phyloP scores from a whole-genome alignment of 768 basidiomycete genomes.

The Mycena indigotica region DNA sequence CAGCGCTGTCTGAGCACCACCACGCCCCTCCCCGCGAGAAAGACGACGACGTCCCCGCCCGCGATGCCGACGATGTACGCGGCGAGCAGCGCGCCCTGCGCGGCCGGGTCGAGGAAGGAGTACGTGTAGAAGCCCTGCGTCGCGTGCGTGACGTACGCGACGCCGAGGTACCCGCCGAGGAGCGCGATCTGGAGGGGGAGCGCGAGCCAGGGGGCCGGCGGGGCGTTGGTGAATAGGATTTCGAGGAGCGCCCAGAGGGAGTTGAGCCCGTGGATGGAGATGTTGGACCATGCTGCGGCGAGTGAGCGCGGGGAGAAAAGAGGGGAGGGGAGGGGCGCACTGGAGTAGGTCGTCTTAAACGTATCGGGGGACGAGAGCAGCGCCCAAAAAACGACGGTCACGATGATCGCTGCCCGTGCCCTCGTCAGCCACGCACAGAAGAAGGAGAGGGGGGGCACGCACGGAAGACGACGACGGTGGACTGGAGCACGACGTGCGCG shows the following conservation, averaged over 20 bases:
- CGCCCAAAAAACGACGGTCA: slow-evolving; percentile 66
- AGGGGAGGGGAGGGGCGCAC: slow-evolving; percentile 34
- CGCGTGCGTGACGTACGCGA: slow-evolving; percentile 67
- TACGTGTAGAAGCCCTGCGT: slow-evolving; percentile 70
- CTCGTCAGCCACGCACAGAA: neutral
- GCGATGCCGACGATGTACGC: slow-evolving; percentile 66
- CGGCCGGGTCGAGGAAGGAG: slow-evolving; percentile 59
- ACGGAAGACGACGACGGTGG: slow-evolving; percentile 61
- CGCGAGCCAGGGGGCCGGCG: slow-evolving; percentile 54
- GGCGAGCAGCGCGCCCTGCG: slow-evolving; percentile 47
- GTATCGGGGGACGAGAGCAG: slow-evolving; percentile 47
- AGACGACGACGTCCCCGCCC: slow-evolving; percentile 53
- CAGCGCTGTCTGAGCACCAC: slow-evolving; percentile 41
- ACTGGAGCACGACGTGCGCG: slow-evolving; percentile 55
- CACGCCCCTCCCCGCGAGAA: slow-evolving; percentile 47
- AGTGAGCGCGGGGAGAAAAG: neutral
- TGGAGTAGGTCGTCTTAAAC: slow-evolving; percentile 39
- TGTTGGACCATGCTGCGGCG: slow-evolving; percentile 54
- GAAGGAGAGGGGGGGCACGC: slow-evolving; percentile 29
- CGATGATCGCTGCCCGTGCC: slow-evolving; percentile 54
- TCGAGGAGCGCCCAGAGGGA: slow-evolving; percentile 58
- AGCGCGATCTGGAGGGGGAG: slow-evolving; percentile 50
- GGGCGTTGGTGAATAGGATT: slow-evolving; percentile 53
- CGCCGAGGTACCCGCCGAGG: slow-evolving; percentile 58
- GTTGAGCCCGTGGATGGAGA: slow-evolving; percentile 67